Evolutionary conservation across 768 basidiomycete genomes (phyloP).

Genomic region (Clitopilus hobsonii): DNA sequence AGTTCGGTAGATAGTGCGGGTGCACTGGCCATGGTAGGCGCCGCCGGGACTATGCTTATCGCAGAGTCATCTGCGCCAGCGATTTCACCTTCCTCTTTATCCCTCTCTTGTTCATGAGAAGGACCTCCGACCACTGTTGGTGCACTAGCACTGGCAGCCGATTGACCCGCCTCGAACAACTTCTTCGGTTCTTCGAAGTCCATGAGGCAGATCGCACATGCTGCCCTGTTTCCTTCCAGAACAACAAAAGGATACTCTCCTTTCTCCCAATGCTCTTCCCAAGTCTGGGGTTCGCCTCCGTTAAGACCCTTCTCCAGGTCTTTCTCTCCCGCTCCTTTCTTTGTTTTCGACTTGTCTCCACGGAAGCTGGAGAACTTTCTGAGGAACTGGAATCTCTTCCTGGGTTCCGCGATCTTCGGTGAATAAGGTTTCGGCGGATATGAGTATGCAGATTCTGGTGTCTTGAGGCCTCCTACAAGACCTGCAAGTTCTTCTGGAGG

Average conservation of each 20-base stretch:
- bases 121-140: neutral
- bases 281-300: slow-evolving; percentile 37
- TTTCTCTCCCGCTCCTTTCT: slow-evolving; percentile 5
- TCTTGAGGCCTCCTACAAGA: slow-evolving; percentile 18
- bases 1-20: neutral
- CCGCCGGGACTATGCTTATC: neutral
- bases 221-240: slow-evolving; percentile 77
- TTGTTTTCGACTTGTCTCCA: slow-evolving; percentile 8
- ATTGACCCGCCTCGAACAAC: slow-evolving; percentile 11
- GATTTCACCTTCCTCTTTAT: slow-evolving; percentile 4
- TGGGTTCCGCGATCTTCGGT: slow-evolving; percentile 19
- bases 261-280: slow-evolving; percentile 79
- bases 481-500: slow-evolving; percentile 48
- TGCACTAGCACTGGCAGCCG: neutral
- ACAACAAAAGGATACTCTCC: slow-evolving; percentile 78
- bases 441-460: slow-evolving; percentile 45
- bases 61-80: neutral
- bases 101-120: neutral
- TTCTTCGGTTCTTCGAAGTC: slow-evolving; percentile 75
- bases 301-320: slow-evolving; percentile 4
- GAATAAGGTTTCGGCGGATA: slow-evolving; percentile 57
- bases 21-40: neutral
- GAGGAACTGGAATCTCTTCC: slow-evolving; percentile 53
- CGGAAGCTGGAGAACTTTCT: slow-evolving; percentile 23
- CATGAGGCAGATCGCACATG: slow-evolving; percentile 80